Conservation (phyloP, 2,329 filamentous ascomycete genomes). For the Clonostachys solani region DNA sequence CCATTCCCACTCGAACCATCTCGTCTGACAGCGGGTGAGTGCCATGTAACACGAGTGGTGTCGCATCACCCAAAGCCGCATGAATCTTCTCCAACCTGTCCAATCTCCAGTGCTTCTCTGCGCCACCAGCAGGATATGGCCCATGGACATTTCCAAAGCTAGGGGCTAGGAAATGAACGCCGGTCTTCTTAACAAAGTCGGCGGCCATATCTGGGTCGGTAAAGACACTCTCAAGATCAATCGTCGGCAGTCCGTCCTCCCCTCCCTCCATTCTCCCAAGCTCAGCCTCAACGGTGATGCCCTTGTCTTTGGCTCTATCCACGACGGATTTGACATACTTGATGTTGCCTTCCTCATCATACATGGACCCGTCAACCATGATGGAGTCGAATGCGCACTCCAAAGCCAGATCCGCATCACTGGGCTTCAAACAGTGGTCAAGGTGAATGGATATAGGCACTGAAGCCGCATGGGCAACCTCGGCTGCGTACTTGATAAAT, state of each 20-base stretch:
- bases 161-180: constrained; percentile 70
- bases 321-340: constrained; percentile 58
- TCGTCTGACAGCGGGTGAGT: constrained; percentile 47
- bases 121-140: constrained; percentile 61
- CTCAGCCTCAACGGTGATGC: constrained; percentile 65
- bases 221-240: constrained; percentile 41
- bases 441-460: constrained; percentile 61
- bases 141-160: constrained; percentile 77
- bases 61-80: constrained; percentile 24
- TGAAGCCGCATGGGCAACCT: constrained; percentile 46
- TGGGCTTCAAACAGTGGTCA: constrained; percentile 53
- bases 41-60: constrained; percentile 46
- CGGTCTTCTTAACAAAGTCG: constrained; percentile 64
- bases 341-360: constrained; percentile 67
- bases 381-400: constrained; percentile 62
- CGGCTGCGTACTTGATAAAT: constrained; percentile 49
- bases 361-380: constrained; percentile 75
- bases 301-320: constrained; percentile 53
- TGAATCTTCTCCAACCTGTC: constrained; percentile 9
- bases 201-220: constrained; percentile 67
- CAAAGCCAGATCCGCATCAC: constrained; percentile 51
- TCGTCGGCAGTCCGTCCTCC: constrained; percentile 62
- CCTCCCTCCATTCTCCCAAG: constrained; percentile 30
- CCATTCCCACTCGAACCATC: constrained; percentile 44
- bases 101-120: constrained; percentile 49